phyloP scores from a whole-genome alignment of 2,329 filamentous ascomycete species.

The Clonostachys rhizophaga region DNA sequence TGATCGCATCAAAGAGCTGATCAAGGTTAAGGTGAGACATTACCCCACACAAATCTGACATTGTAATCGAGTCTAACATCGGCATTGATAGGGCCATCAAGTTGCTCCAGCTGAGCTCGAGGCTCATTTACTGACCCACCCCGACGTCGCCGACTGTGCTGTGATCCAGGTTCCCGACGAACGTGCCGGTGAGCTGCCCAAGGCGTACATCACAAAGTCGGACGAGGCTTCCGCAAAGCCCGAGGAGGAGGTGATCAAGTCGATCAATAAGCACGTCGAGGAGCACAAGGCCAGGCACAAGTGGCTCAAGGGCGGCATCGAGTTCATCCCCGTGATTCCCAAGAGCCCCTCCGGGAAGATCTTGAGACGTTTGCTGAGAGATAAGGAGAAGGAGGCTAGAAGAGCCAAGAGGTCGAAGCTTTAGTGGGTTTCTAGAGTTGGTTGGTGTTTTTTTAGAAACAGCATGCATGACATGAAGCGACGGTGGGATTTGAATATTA shows the following conservation, averaged over 20 bases:
- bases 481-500: too few species aligned
- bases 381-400: conserved; percentile 64
- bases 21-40: conserved; percentile 61
- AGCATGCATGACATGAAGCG: too few species aligned
- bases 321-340: conserved; percentile 60
- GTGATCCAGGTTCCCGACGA: conserved; percentile 63
- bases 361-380: conserved; percentile 59
- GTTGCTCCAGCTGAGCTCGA: conserved; percentile 75
- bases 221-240: conserved; percentile 43
- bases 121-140: conserved; percentile 65
- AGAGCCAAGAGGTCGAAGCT: conserved; percentile 61
- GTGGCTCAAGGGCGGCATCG: conserved; percentile 54
- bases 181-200: conserved; percentile 52
- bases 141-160: conserved; percentile 65
- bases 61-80: not conserved
- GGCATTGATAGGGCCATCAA: conserved; percentile 55
- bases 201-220: conserved; percentile 53
- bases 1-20: conserved; percentile 64
- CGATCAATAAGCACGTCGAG: conserved; percentile 55
- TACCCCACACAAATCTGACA: not conserved
- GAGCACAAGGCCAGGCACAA: conserved; percentile 63
- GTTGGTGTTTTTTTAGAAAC: too few species aligned
- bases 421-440: conserved; percentile 23
- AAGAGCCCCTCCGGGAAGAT: conserved; percentile 72
- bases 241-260: conserved; percentile 36